These are phyloP conservation scores for Penicillium rolfsii DNA, from an alignment of 2,329 filamentous ascomycete species.

Conservation along the genomic window DNA sequence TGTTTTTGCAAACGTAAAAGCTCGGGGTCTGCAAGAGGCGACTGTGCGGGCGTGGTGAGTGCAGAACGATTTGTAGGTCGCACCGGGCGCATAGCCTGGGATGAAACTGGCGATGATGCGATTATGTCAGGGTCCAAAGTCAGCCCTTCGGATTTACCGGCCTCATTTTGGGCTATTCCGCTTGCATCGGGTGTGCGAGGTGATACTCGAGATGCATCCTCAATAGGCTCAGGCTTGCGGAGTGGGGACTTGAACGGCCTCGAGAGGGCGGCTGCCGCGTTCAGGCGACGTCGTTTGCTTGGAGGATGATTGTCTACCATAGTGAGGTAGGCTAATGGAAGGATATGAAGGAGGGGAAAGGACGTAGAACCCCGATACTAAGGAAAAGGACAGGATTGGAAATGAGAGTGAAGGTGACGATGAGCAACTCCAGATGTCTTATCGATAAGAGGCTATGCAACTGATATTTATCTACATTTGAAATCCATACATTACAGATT, in stretches of 20 bases:
- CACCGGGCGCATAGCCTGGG: conserved; percentile 14
- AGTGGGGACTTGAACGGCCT: conserved; percentile 76
- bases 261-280: conserved; percentile 62
- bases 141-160: neutral
- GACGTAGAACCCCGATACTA: neutral
- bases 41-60: conserved; percentile 19
- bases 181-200: conserved; percentile 12
- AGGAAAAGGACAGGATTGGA: neutral
- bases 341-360: neutral
- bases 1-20: conserved; percentile 42
- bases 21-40: conserved; percentile 29
- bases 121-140: conserved; percentile 4
- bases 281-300: conserved; percentile 66
- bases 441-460: conserved; percentile 23
- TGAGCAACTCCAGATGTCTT: conserved; percentile 11
- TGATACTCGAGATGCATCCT: conserved; percentile 13
- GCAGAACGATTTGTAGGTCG: conserved; percentile 10
- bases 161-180: neutral
- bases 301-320: conserved; percentile 35
- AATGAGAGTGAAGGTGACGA: neutral
- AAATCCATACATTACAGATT: conserved; percentile 17
- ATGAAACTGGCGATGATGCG: conserved; percentile 5
- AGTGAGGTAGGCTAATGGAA: neutral
- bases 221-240: conserved; percentile 46
- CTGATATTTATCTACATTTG: conserved; percentile 19